A percentile compares a stretch with the other conserved stretches of the same genome.
phyloP scores from a whole-genome alignment of 305 asterid genomes.

The Solanum hybrid region DNA sequence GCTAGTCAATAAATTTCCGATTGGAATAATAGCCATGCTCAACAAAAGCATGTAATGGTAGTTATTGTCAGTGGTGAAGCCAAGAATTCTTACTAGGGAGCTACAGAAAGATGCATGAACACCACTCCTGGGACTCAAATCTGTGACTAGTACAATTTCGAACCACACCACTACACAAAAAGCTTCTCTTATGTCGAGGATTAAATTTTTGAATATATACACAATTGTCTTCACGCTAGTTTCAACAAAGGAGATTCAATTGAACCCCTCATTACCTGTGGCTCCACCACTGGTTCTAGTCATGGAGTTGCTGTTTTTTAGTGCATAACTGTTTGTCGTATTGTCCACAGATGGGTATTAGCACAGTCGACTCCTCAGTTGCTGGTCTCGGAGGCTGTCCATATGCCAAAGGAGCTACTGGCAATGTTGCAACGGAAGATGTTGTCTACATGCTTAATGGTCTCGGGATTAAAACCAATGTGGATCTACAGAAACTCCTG shows the following conservation, averaged over 20 bases:
- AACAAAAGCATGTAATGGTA: neutral
- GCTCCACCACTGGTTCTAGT: neutral
- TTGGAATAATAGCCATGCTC: neutral
- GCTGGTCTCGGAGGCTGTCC: slow-evolving; percentile 98
- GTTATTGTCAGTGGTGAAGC: neutral
- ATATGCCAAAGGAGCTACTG: slow-evolving; percentile 92
- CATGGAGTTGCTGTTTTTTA: neutral
- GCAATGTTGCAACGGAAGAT: slow-evolving; percentile 94
- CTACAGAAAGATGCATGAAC: neutral
- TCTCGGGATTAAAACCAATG: slow-evolving; percentile 64
- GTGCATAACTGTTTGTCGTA: neutral
- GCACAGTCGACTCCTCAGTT: slow-evolving; percentile 85
- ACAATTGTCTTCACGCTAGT: no score
- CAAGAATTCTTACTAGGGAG: neutral
- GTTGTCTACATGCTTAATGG: slow-evolving; percentile 91
- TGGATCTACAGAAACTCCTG: slow-evolving; percentile 66
- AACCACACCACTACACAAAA: neutral
- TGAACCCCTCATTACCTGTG: neutral
- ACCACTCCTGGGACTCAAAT: neutral
- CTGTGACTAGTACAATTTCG: neutral
- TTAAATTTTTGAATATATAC: neutral
- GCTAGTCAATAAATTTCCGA: neutral
- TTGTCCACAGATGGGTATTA: slow-evolving; percentile 68
- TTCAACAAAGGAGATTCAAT: neutral
- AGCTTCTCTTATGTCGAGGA: neutral